Evolutionary conservation across 2,329 filamentous ascomycete genomes (phyloP), one percentile per base, ranked within the genome.

Genomic region (Capronia americana): DNA sequence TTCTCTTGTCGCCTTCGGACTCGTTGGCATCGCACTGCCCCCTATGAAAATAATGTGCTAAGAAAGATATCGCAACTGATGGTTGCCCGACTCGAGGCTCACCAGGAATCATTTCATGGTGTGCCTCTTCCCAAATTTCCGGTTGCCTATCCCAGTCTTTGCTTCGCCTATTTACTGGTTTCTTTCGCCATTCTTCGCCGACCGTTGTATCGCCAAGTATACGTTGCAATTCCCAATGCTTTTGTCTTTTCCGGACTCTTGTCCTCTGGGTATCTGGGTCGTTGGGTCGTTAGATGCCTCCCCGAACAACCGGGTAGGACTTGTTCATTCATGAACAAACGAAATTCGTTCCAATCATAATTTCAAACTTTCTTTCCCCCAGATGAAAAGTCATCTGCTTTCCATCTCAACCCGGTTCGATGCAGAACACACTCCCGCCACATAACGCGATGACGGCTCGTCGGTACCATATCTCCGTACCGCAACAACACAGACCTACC

Each of bases 281-380:
- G 60, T 69, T 59, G 38, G 38, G 17, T 44, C 38, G 38, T 44
- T 8, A 65, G 38, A 54, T 61, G 53, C 38, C 67, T 44, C 56
- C 57, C 41, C 32, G 4, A 11, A 32, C 41, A 58, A 48, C 44
- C 28, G 63, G 63, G 28, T 8, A 55, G 53, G 53, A 28, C 53
- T 56, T 44, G 48, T 23, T 54, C 53, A n/a, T 55, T 67, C 53
- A 58, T 63, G 61, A 41, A 72, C 70, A 72, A 72, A 72, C 44
- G 69, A 69, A 68, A 72, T 64, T 72, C 70, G 66, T 72, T 51
- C 58, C 62, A 62, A 54, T 65, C 66, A 53, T 70, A 54, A 64
- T 51, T 46, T 26, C 62, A 54, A 54, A 50, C 17, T 54, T 41
- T 34, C 48, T 28, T 23, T 51, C 12, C 14, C 17, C 48, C 48